A percentile compares a stretch with the other conserved stretches of the same genome.
Conservation (phyloP, 768 basidiomycete genomes). For the Dioszegia aurantiaca region DNA sequence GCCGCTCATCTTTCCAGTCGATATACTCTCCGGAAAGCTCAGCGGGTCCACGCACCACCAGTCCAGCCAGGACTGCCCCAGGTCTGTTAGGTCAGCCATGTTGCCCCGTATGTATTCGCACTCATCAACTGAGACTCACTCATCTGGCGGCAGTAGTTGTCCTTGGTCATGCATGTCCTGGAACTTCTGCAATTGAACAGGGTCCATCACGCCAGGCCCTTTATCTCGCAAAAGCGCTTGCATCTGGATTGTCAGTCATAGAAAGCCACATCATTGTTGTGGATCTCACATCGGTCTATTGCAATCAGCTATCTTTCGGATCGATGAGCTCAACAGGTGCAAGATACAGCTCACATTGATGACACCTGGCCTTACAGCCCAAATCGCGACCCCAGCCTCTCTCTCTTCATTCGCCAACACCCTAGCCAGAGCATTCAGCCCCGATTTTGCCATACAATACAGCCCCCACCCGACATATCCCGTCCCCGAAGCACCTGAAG, state of each 20-base stretch:
- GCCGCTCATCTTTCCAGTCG: conserved; percentile 68
- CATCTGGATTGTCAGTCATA: conserved; percentile 50
- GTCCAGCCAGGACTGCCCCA: conserved; percentile 63
- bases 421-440: conserved; percentile 81
- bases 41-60: conserved; percentile 61
- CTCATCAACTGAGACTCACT: conserved; percentile 58
- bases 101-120: not conserved
- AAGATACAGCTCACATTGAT: conserved; percentile 59
- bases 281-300: conserved; percentile 4
- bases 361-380: conserved; percentile 81
- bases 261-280: no score
- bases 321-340: not conserved
- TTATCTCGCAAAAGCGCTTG: conserved; percentile 52
- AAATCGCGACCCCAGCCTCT: conserved; percentile 59
- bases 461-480: conserved; percentile 67
- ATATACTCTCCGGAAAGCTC: conserved; percentile 72
- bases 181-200: conserved; percentile 62
- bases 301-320: conserved; percentile 15
- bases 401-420: conserved; percentile 82
- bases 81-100: conserved; percentile 28
- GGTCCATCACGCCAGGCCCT: conserved; percentile 57
- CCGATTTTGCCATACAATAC: conserved; percentile 75
- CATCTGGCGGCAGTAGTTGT: conserved; percentile 71
- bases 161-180: conserved; percentile 62
- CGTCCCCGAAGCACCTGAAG: conserved; percentile 77